A percentile compares a stretch with the other conserved stretches of the same genome.
Evolutionary conservation across 1,284 basidiomycete species (phyloP).

Genomic region (Gomphus bonarii): DNA sequence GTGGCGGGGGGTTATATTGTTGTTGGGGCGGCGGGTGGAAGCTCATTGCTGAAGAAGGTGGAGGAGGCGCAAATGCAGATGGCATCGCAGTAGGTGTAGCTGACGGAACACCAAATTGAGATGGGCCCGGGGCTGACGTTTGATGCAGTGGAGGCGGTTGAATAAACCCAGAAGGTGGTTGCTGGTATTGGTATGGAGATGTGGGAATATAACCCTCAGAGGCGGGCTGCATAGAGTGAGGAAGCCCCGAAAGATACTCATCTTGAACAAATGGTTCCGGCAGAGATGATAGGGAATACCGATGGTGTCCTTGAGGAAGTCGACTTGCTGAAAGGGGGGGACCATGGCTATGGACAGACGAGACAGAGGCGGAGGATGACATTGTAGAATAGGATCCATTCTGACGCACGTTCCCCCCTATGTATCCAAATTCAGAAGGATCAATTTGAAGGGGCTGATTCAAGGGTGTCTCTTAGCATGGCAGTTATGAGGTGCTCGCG

Average conservation of each 20-base stretch:
- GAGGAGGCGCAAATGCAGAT: conserved; percentile 15
- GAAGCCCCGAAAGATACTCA: conserved; percentile 5
- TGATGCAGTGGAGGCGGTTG: conserved; percentile 3
- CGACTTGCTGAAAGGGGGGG: not conserved
- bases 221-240: not conserved
- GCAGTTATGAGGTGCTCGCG: not conserved
- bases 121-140: conserved; percentile 7
- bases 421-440: conserved; percentile 12
- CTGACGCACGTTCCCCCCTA: not conserved
- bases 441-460: not conserved
- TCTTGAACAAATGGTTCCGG: conserved; percentile 7
- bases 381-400: conserved; percentile 9
- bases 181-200: conserved; percentile 42
- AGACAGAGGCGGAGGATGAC: conserved; percentile 9
- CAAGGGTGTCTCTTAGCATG: not conserved
- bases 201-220: conserved; percentile 29
- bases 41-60: conserved; percentile 16
- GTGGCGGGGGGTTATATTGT: conserved; percentile 19
- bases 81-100: not conserved
- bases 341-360: conserved; percentile 8
- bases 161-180: conserved; percentile 22
- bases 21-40: conserved; percentile 25
- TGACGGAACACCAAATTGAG: not conserved
- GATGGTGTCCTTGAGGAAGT: conserved; percentile 5
- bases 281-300: conserved; percentile 7